These are phyloP conservation scores for Tolypocladium tundrense DNA, from an alignment of 2,329 filamentous ascomycete species.

Conservation along the genomic window DNA sequence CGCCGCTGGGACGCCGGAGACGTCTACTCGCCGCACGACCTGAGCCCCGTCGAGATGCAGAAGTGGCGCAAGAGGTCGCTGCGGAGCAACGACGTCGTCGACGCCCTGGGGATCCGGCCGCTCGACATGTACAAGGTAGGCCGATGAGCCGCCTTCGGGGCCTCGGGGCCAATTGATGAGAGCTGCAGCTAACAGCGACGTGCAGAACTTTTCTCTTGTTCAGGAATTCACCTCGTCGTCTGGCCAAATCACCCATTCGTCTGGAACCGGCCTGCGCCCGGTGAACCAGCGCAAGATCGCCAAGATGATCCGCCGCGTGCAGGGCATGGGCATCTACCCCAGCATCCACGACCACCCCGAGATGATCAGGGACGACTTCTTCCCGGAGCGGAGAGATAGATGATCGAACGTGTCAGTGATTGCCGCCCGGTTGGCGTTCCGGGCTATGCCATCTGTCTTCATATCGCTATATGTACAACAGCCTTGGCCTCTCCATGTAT, in stretches of 20 bases:
- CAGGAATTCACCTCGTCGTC: conserved; percentile 78
- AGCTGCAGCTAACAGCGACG: background rate
- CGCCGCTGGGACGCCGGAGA: conserved; percentile 70
- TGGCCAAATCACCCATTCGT: conserved; percentile 74
- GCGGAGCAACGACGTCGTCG: conserved; percentile 61
- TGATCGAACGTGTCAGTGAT: background rate
- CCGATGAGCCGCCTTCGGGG: no score
- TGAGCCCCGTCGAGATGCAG: conserved; percentile 65
- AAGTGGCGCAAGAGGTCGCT: conserved; percentile 62
- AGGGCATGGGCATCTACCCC: conserved; percentile 86
- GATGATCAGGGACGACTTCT: conserved; percentile 44
- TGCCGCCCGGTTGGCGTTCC: background rate
- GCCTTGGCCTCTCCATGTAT: conserved; percentile 20
- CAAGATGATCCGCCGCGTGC: conserved; percentile 79
- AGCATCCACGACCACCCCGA: conserved; percentile 85
- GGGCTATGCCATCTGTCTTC: background rate
- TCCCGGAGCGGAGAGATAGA: conserved; percentile 8
- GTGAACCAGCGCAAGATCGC: conserved; percentile 90
- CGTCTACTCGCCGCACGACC: conserved; percentile 82
- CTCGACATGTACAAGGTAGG: conserved; percentile 75
- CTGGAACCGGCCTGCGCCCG: conserved; percentile 67
- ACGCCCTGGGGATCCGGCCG: conserved; percentile 70
- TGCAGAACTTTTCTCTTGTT: conserved; percentile 83
- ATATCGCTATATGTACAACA: conserved; percentile 22
- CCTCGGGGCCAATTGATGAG: background rate